These are phyloP conservation scores for Hypsizygus ulmarius DNA, from an alignment of 1,284 basidiomycete genomes.

Conservation along the genomic window DNA sequence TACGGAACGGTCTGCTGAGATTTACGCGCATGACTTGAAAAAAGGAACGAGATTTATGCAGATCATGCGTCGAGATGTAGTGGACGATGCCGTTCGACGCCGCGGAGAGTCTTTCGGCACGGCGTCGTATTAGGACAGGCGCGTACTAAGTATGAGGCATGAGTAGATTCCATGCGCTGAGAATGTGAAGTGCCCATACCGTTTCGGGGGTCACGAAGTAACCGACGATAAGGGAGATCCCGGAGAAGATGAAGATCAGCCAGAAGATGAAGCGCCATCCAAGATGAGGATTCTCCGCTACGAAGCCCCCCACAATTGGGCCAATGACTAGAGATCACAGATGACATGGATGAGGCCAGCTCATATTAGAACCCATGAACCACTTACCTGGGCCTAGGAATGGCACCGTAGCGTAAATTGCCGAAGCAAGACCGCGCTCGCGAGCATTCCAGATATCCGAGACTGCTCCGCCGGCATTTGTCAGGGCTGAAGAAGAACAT, in stretches of 20 bases:
- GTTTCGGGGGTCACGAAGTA: constrained; percentile 52
- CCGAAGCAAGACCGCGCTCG: constrained; percentile 58
- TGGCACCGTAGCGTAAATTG: constrained; percentile 64
- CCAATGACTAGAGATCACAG: constrained; percentile 43
- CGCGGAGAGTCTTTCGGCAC: constrained; percentile 48
- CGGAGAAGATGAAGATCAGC: constrained; percentile 62
- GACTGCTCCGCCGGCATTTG: constrained; percentile 61
- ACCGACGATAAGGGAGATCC: constrained; percentile 45
- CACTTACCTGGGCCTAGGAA: constrained; percentile 67
- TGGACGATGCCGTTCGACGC: constrained; percentile 41
- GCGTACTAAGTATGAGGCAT: constrained; percentile 45
- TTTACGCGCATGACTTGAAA: constrained; percentile 40
- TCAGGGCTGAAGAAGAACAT: constrained; percentile 40
- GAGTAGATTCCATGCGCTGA: not conserved
- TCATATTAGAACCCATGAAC: constrained; percentile 13
- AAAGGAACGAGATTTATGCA: constrained; percentile 44
- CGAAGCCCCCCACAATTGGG: constrained; percentile 65
- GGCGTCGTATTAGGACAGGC: constrained; percentile 61
- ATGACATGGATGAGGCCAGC: constrained; percentile 1
- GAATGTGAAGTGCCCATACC: constrained; percentile 22
- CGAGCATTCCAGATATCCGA: constrained; percentile 58
- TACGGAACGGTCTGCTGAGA: constrained; percentile 61
- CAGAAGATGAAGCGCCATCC: constrained; percentile 75
- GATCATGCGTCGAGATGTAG: constrained; percentile 57
- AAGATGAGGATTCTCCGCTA: constrained; percentile 44